These are phyloP conservation scores for Globisporangium camurandrum DNA, from an alignment of 352 stramenopile genomes.

Conservation along the genomic window DNA sequence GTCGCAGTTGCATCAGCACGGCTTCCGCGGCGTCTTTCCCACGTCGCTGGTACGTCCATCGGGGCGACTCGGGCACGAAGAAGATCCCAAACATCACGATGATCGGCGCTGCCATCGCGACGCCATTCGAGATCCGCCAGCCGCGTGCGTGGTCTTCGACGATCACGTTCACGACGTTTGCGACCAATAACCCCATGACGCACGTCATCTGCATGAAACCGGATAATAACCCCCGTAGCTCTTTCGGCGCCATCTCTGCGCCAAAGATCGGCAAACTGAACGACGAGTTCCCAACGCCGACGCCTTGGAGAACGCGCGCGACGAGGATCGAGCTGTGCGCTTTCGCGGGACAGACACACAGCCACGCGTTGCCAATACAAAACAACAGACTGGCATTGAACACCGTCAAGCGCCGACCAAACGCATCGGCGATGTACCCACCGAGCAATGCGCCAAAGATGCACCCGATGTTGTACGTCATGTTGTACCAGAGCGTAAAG, in stretches of 20 bases:
- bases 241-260: slow-evolving; percentile 27
- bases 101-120: slow-evolving; percentile 12
- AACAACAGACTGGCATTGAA: slow-evolving; percentile 17
- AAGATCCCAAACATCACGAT: slow-evolving; percentile 15
- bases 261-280: slow-evolving; percentile 22
- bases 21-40: slow-evolving; percentile 17
- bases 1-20: slow-evolving; percentile 21
- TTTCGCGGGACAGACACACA: background rate
- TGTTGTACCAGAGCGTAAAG: slow-evolving; percentile 33
- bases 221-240: slow-evolving; percentile 25
- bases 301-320: slow-evolving; percentile 14
- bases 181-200: slow-evolving; percentile 21
- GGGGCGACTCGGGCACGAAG: slow-evolving; percentile 8
- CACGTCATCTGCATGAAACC: slow-evolving; percentile 32
- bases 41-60: slow-evolving; percentile 37
- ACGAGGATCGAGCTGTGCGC: slow-evolving; percentile 7
- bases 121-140: slow-evolving; percentile 14
- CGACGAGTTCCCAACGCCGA: slow-evolving; percentile 22
- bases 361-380: slow-evolving; percentile 15
- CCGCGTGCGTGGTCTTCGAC: slow-evolving; percentile 2
- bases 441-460: slow-evolving; percentile 4
- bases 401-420: slow-evolving; percentile 14
- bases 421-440: slow-evolving; percentile 13
- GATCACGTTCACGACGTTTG: slow-evolving; percentile 17
- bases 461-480: slow-evolving; percentile 25